Evolutionary conservation across 352 stramenopile species (phyloP).

Genomic region (Globisporangium middletonii): DNA sequence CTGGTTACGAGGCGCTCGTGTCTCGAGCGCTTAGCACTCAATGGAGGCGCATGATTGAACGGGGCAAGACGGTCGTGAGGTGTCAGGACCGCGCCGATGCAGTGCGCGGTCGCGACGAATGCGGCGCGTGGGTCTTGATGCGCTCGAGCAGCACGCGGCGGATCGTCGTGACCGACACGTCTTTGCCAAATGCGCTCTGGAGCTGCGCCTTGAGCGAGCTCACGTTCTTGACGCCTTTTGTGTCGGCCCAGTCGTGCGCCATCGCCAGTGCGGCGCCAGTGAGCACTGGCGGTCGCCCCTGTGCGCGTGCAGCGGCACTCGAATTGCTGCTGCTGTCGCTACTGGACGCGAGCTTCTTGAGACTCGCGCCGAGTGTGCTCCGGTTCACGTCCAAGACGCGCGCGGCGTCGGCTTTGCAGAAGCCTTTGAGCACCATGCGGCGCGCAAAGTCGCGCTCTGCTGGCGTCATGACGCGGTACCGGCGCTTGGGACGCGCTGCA

Average conservation of each 20-base stretch:
- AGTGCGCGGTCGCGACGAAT: no score
- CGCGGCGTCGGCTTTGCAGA: slow-evolving; percentile 1
- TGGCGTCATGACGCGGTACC: slow-evolving; percentile 1
- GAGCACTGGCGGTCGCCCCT: slow-evolving; percentile 2
- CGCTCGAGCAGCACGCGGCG: slow-evolving; percentile 5
- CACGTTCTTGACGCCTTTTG: not conserved
- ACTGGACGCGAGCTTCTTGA: slow-evolving; percentile 1
- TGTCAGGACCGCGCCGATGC: no score
- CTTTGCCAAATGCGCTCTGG: not conserved
- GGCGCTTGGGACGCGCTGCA: not conserved
- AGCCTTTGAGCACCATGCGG: not conserved
- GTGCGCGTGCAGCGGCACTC: not conserved
- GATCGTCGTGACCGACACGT: slow-evolving; percentile 3
- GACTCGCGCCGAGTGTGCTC: slow-evolving; percentile 2
- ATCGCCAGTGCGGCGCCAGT: not conserved
- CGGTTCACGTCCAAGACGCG: slow-evolving; percentile 3
- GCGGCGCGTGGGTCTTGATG: not conserved
- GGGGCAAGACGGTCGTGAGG: no score
- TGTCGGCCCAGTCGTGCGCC: slow-evolving; percentile 2
- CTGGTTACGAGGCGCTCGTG: no score
- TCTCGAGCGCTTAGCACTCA: no score
- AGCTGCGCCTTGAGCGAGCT: not conserved
- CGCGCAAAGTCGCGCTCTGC: slow-evolving; percentile 4
- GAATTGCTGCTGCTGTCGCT: not conserved
- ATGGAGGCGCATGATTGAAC: no score